Conservation (phyloP, 257 asterid species). For the Primulina tabacum region DNA sequence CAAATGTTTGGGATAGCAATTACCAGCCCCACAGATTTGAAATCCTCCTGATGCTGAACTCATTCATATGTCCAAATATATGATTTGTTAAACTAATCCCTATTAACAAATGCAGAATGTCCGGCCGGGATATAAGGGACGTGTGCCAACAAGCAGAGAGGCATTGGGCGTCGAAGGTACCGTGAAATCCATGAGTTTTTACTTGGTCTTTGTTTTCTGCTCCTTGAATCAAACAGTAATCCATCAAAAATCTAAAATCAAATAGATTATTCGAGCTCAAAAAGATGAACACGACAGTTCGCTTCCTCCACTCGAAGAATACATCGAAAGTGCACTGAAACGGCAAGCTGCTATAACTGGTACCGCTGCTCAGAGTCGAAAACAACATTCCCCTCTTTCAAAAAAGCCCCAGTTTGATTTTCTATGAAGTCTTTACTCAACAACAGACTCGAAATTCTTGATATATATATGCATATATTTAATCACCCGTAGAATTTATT, state of each 20-base stretch:
- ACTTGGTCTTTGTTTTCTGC: neutral
- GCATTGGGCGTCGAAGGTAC: constrained; percentile 97
- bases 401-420: constrained; percentile 69
- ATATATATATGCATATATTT: too few species aligned
- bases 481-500: neutral
- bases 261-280: constrained; percentile 64
- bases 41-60: neutral
- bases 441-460: neutral
- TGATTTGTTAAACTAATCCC: neutral
- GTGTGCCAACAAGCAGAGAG: constrained; percentile 98
- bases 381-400: constrained; percentile 36
- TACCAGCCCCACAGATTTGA: neutral
- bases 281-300: constrained; percentile 30
- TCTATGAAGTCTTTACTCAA: constrained; percentile 28
- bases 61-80: neutral
- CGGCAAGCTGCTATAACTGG: constrained; percentile 44
- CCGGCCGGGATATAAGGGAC: constrained; percentile 88
- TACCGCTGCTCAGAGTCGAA: constrained; percentile 34
- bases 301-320: constrained; percentile 74
- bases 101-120: constrained; percentile 54
- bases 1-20: neutral
- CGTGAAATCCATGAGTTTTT: neutral
- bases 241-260: neutral
- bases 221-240: constrained; percentile 16
- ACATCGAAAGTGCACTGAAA: constrained; percentile 50